Conservation (phyloP, 108 stramenopile genomes). For the Pseudonitzschia pungens region DNA sequence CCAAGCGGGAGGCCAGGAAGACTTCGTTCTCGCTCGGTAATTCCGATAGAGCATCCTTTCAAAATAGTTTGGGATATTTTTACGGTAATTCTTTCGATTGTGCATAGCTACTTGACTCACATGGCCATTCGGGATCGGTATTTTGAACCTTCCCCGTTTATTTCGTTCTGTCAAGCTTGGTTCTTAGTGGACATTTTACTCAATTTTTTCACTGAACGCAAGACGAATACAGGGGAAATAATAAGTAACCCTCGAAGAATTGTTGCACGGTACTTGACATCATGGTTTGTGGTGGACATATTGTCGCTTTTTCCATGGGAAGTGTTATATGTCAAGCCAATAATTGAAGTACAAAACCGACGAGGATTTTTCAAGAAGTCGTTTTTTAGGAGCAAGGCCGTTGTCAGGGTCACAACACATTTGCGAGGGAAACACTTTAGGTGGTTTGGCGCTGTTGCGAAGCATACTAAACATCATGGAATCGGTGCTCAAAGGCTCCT, state of each 20-base stretch:
- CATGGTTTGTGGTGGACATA: conserved; percentile 84
- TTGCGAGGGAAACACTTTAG: conserved; percentile 74
- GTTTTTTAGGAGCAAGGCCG: conserved; percentile 80
- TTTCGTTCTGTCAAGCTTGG: conserved; percentile 71
- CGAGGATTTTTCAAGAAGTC: conserved; percentile 66
- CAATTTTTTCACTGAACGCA: conserved; percentile 83
- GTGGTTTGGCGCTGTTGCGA: conserved; percentile 69
- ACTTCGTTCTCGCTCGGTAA: conserved; percentile 26
- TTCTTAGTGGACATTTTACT: conserved; percentile 78
- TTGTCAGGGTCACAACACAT: conserved; percentile 64
- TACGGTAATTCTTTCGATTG: conserved; percentile 71
- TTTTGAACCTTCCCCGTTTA: conserved; percentile 47
- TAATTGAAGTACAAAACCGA: conserved; percentile 76
- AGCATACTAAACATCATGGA: conserved; percentile 58
- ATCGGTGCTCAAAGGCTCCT: conserved; percentile 62
- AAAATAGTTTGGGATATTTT: conserved; percentile 81
- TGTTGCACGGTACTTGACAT: conserved; percentile 81
- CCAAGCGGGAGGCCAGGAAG: neutral
- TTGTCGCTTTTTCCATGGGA: conserved; percentile 81
- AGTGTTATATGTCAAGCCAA: conserved; percentile 67
- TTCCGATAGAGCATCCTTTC: conserved; percentile 79
- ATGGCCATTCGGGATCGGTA: conserved; percentile 69
- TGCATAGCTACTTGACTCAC: conserved; percentile 68
- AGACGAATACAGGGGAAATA: conserved; percentile 55
- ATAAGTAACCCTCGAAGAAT: conserved; percentile 64